Conservation (phyloP, 495 filamentous ascomycete genomes). For the Xylaria curta region DNA sequence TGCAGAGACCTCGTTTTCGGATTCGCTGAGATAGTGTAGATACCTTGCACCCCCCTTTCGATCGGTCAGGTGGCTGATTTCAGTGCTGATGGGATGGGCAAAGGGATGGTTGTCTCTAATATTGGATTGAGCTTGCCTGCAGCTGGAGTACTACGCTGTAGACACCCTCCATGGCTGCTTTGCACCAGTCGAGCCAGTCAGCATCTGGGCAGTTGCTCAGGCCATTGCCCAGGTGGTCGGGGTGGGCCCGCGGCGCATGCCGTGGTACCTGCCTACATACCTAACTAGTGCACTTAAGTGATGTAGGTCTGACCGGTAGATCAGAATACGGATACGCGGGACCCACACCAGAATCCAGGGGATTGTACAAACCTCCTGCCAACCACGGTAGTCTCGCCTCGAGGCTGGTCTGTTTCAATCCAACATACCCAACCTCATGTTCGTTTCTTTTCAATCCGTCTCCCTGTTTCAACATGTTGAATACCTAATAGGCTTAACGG, state of each 20-base stretch:
- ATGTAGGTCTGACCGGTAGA: neutral
- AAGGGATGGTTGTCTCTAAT: neutral
- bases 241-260: constrained; percentile 11
- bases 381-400: neutral
- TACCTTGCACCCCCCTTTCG: neutral
- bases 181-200: too few species aligned
- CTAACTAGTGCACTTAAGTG: neutral
- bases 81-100: neutral
- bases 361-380: neutral
- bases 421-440: constrained; percentile 20
- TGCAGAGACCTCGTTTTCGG: constrained; percentile 18
- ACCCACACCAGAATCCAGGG: neutral
- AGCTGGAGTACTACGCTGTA: constrained; percentile 3
- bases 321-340: constrained; percentile 30
- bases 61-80: constrained; percentile 4
- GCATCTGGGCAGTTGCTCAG: neutral
- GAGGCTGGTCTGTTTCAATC: constrained; percentile 19
- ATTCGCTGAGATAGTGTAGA: neutral
- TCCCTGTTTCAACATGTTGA: constrained; percentile 8
- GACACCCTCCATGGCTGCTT: neutral
- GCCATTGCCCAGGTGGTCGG: constrained; percentile 8
- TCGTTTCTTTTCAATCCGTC: neutral
- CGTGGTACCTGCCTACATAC: neutral
- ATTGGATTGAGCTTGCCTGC: constrained; percentile 1
- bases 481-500: constrained; percentile 1